These are phyloP conservation scores for Camelina hispida DNA, from an alignment of 345 rosid species.

Conservation along the genomic window DNA sequence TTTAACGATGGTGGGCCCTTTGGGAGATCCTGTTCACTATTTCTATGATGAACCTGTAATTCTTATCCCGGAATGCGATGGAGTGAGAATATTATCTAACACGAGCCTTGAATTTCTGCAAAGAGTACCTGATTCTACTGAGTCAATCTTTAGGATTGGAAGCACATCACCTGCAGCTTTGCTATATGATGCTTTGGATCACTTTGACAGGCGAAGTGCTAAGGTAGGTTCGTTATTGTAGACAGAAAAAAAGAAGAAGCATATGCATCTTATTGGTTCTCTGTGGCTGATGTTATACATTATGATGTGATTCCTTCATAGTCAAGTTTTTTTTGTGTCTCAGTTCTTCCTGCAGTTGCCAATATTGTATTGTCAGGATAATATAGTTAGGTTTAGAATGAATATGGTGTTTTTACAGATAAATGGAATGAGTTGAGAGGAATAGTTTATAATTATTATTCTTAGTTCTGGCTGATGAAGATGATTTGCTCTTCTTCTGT, in stretches of 20 bases:
- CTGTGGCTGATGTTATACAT: conserved; percentile 4
- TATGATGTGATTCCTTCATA: conserved; percentile 9
- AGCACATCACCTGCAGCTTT: conserved; percentile 96
- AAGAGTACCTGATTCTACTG: conserved; percentile 95
- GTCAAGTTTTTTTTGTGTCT: conserved; percentile 2
- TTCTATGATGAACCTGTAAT: conserved; percentile 84
- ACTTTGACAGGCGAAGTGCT: conserved; percentile 93
- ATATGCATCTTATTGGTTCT: not conserved
- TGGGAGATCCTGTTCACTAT: conserved; percentile 78
- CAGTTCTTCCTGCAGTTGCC: not conserved
- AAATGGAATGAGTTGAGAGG: conserved; percentile 11
- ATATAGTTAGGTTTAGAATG: not conserved
- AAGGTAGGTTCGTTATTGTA: conserved; percentile 56
- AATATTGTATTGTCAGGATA: not conserved
- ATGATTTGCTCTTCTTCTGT: conserved; percentile 39
- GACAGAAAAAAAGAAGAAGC: not conserved
- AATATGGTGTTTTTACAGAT: conserved; percentile 1
- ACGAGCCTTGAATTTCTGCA: conserved; percentile 89
- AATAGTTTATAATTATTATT: conserved; percentile 11
- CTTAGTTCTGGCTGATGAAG: conserved; percentile 4
- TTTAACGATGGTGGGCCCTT: conserved; percentile 94
- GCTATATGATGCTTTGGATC: conserved; percentile 93
- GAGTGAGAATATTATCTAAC: conserved; percentile 92
- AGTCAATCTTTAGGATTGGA: conserved; percentile 90
- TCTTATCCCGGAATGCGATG: conserved; percentile 96